These are phyloP conservation scores for Lavandula angustifolia DNA, from an alignment of 257 asterid genomes.

Conservation along the genomic window DNA sequence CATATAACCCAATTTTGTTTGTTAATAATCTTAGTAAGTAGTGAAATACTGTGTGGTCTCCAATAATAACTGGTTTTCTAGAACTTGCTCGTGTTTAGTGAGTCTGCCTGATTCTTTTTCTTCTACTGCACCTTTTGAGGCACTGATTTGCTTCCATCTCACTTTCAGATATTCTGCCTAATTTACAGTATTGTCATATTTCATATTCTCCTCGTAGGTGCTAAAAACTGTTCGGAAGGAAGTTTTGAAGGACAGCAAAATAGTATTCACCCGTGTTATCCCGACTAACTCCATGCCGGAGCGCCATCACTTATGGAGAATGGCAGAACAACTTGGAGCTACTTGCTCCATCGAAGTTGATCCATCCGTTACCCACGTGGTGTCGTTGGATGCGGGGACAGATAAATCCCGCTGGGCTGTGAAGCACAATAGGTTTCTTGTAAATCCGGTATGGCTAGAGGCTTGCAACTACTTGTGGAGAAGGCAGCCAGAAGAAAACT, in stretches of 20 bases:
- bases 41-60: background rate
- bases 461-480: conserved; percentile 70
- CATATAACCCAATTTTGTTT: no score
- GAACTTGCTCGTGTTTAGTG: background rate
- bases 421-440: conserved; percentile 55
- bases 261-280: conserved; percentile 64
- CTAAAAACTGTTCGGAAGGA: conserved; percentile 57
- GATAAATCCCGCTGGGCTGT: conserved; percentile 68
- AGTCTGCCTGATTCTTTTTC: background rate
- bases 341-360: conserved; percentile 53
- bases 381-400: conserved; percentile 64
- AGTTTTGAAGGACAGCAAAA: conserved; percentile 56
- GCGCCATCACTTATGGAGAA: conserved; percentile 64
- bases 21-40: background rate
- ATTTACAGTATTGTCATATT: background rate
- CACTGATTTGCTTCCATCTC: background rate
- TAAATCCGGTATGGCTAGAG: conserved; percentile 73
- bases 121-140: background rate
- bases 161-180: background rate
- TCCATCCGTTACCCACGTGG: conserved; percentile 67
- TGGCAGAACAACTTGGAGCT: conserved; percentile 80
- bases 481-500: conserved; percentile 72
- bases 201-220: conserved; percentile 39
- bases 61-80: conserved; percentile 2
- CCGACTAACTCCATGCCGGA: conserved; percentile 55